Conservation (phyloP, 2,329 filamentous ascomycete species). For the Leptographium lundbergii region DNA sequence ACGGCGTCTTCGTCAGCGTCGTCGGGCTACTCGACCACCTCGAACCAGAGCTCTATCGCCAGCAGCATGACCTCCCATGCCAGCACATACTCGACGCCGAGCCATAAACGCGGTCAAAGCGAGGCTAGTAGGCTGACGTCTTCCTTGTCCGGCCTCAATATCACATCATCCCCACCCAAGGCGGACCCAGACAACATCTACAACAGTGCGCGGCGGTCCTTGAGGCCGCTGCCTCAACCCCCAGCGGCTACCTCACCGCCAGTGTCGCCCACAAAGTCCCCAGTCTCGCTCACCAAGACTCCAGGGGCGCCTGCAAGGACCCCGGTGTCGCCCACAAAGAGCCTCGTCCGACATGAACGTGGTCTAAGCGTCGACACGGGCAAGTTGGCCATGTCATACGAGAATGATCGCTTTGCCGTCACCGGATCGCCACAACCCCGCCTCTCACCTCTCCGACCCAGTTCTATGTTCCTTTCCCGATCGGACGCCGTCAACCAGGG, state of each 20-base stretch:
- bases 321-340: slow-evolving; percentile 9
- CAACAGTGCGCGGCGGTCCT: slow-evolving; percentile 59
- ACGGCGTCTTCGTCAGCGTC: slow-evolving; percentile 61
- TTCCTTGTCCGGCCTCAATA: slow-evolving; percentile 26
- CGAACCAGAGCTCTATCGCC: slow-evolving; percentile 43
- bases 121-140: slow-evolving; percentile 46
- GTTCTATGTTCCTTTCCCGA: slow-evolving; percentile 47
- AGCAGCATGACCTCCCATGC: slow-evolving; percentile 66
- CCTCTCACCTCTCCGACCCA: slow-evolving; percentile 35
- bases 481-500: slow-evolving; percentile 37
- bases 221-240: slow-evolving; percentile 60
- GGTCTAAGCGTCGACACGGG: slow-evolving; percentile 54
- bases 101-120: slow-evolving; percentile 65
- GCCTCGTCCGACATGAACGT: slow-evolving; percentile 22
- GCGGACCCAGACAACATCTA: slow-evolving; percentile 44
- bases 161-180: slow-evolving; percentile 11
- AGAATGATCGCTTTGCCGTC: slow-evolving; percentile 15
- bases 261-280: slow-evolving; percentile 6
- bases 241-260: slow-evolving; percentile 27
- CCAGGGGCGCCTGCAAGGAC: background rate
- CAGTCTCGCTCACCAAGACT: background rate
- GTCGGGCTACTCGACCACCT: slow-evolving; percentile 50
- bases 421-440: slow-evolving; percentile 27
- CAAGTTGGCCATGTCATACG: slow-evolving; percentile 30
- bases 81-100: slow-evolving; percentile 37